phyloP scores from a whole-genome alignment of 2,329 filamentous ascomycete species.

The Juglanconis juglandina region DNA sequence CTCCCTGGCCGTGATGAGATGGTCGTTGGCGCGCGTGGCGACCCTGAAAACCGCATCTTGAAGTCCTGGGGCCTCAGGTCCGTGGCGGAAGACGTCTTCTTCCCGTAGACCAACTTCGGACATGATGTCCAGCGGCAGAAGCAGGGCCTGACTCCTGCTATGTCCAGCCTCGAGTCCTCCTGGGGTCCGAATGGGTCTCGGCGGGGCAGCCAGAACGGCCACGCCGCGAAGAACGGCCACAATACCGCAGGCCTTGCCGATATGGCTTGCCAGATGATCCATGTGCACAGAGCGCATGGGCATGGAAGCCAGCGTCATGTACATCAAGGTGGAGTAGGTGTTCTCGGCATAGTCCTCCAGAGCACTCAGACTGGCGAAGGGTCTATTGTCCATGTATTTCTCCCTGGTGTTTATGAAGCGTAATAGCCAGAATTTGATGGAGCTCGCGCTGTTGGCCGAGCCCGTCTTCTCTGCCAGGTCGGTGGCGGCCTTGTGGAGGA shows the following conservation, averaged over 20 bases:
- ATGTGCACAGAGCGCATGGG: constrained; percentile 78
- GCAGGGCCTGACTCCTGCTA: constrained; percentile 51
- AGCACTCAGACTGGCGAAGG: constrained; percentile 68
- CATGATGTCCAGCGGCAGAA: constrained; percentile 88
- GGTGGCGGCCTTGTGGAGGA: constrained; percentile 70
- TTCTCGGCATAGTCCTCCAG: constrained; percentile 90
- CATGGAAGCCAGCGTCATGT: constrained; percentile 76
- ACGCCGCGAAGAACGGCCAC: constrained; percentile 81
- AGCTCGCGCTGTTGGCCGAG: constrained; percentile 38
- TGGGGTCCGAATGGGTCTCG: constrained; percentile 46
- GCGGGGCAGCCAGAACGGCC: constrained; percentile 79
- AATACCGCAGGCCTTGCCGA: constrained; percentile 92
- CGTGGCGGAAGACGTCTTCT: constrained; percentile 82
- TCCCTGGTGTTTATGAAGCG: constrained; percentile 79
- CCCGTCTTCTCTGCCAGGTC: constrained; percentile 49
- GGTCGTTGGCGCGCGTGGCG: constrained; percentile 90
- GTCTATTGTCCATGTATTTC: constrained; percentile 77
- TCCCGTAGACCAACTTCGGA: constrained; percentile 75
- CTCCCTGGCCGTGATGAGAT: constrained; percentile 87
- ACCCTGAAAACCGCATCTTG: constrained; percentile 89
- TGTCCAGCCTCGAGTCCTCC: constrained; percentile 34
- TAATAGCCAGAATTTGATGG: constrained; percentile 69
- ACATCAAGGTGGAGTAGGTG: constrained; percentile 90
- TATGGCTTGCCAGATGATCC: constrained; percentile 90
- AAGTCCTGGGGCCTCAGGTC: constrained; percentile 73